phyloP scores from a whole-genome alignment of 208 protist species.

The Wallacemonas collosoma region DNA sequence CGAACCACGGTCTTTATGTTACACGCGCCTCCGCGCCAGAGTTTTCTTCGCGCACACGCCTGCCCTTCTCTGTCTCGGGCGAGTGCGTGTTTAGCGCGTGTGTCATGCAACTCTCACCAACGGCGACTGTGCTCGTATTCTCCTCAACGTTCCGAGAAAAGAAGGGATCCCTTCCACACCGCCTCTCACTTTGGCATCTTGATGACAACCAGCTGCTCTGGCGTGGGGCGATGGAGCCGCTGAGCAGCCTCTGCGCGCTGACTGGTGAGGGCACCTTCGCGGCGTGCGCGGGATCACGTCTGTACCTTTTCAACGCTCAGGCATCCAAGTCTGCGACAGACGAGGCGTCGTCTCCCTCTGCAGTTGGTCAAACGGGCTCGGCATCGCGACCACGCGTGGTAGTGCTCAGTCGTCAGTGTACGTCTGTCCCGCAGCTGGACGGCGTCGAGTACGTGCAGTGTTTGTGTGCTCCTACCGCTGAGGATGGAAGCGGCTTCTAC shows the following conservation, averaged over 20 bases:
- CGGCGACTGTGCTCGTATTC: constrained; percentile 45
- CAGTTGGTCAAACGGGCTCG: not conserved
- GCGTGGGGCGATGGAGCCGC: constrained; percentile 64
- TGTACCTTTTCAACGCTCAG: constrained; percentile 57
- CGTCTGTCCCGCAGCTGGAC: constrained; percentile 55
- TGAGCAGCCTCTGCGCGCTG: constrained; percentile 55
- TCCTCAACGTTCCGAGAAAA: constrained; percentile 63
- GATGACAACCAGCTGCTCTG: constrained; percentile 48
- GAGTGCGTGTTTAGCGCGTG: constrained; percentile 55
- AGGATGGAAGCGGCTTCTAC: constrained; percentile 35
- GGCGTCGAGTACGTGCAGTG: constrained; percentile 62
- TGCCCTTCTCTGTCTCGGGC: constrained; percentile 57
- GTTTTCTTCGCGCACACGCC: constrained; percentile 38
- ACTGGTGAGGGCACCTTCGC: constrained; percentile 50
- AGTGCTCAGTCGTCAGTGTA: constrained; percentile 64
- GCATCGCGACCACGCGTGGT: constrained; percentile 22
- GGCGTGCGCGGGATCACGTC: constrained; percentile 36
- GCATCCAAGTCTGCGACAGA: not conserved
- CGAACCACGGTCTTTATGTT: constrained; percentile 68
- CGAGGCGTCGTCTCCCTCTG: not conserved
- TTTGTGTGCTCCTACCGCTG: constrained; percentile 18
- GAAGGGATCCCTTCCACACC: constrained; percentile 33
- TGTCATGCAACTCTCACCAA: constrained; percentile 48
- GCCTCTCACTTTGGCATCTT: constrained; percentile 68
- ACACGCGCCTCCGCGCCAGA: constrained; percentile 43